Percentiles rank a stretch among this genome's conserved stretches.
These are phyloP conservation scores for Cladorrhinum samala DNA, from an alignment of 495 filamentous ascomycete genomes.

Conservation along the genomic window DNA sequence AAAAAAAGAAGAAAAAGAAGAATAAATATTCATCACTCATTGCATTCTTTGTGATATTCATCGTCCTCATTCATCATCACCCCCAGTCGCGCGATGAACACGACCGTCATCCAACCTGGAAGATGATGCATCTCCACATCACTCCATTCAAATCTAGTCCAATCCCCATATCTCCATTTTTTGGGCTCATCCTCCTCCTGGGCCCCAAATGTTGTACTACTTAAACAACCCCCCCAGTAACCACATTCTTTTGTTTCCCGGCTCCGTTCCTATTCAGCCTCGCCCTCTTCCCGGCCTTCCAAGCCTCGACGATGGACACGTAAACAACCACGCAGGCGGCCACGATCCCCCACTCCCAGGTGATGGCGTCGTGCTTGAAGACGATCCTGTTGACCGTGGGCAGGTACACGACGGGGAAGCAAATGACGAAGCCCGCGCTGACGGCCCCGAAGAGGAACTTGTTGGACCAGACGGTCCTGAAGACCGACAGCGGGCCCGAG, in stretches of 20 bases:
- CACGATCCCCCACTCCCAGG: slow-evolving; percentile 66
- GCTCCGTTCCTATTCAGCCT: too few species aligned
- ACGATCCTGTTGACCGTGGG: slow-evolving; percentile 60
- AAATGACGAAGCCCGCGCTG: slow-evolving; percentile 58
- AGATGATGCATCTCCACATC: too few species aligned
- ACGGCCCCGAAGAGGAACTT: slow-evolving; percentile 68
- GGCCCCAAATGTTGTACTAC: too few species aligned
- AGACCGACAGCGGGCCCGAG: slow-evolving; percentile 43
- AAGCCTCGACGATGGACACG: slow-evolving; percentile 54
- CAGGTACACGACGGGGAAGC: slow-evolving; percentile 68
- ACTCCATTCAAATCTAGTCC: too few species aligned
- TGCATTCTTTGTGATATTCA: neutral
- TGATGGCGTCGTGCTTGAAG: slow-evolving; percentile 67
- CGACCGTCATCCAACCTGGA: too few species aligned
- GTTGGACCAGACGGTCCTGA: slow-evolving; percentile 62
- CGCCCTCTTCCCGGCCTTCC: slow-evolving; percentile 58
- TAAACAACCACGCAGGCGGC: slow-evolving; percentile 54
- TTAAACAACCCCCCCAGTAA: too few species aligned
- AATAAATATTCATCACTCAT: neutral
- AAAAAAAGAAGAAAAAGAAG: neutral
- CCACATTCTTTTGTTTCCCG: too few species aligned
- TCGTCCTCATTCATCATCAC: slow-evolving; percentile 3
- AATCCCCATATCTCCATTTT: too few species aligned
- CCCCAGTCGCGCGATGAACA: too few species aligned
- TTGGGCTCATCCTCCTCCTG: too few species aligned